Percentiles rank a stretch among this genome's conserved stretches.
Conservation (phyloP, 306 rosid species). For the Acacia confusa region DNA sequence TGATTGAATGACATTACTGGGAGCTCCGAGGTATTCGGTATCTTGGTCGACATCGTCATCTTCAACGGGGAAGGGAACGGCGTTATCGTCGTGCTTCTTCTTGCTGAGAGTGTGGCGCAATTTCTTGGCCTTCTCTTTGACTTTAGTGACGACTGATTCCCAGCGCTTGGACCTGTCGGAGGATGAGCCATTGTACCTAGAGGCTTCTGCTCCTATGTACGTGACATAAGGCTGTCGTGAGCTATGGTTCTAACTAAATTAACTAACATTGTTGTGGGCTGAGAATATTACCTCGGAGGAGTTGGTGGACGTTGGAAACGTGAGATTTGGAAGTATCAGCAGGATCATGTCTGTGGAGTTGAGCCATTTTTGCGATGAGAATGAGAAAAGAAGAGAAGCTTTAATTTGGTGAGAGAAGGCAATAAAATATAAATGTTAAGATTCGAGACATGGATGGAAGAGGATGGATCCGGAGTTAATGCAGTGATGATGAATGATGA, state of each 20-base stretch:
- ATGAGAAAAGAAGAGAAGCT: neutral
- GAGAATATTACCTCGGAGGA: conserved; percentile 60
- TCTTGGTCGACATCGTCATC: conserved; percentile 42
- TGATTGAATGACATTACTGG: conserved; percentile 50
- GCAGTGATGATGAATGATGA: conserved; percentile 38
- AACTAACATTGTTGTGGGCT: neutral
- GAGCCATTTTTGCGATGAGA: conserved; percentile 51
- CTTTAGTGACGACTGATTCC: conserved; percentile 84
- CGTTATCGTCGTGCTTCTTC: conserved; percentile 58
- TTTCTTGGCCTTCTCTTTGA: conserved; percentile 89
- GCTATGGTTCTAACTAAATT: neutral
- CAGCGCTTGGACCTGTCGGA: conserved; percentile 40
- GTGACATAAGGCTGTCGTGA: neutral
- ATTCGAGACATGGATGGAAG: conserved; percentile 8
- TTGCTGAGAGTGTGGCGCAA: conserved; percentile 73
- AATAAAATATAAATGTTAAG: conserved; percentile 15
- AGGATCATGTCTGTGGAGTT: conserved; percentile 44
- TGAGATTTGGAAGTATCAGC: conserved; percentile 36
- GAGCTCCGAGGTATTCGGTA: conserved; percentile 72
- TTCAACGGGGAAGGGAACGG: conserved; percentile 44
- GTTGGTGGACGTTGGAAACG: conserved; percentile 54
- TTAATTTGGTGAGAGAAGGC: conserved; percentile 22
- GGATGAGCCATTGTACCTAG: conserved; percentile 21
- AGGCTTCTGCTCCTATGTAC: conserved; percentile 44
- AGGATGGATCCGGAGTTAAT: conserved; percentile 37